Evolutionary conservation across 345 rosid species (phyloP), one percentile per base, ranked within the genome.

Genomic region (Cochlearia excelsa): DNA sequence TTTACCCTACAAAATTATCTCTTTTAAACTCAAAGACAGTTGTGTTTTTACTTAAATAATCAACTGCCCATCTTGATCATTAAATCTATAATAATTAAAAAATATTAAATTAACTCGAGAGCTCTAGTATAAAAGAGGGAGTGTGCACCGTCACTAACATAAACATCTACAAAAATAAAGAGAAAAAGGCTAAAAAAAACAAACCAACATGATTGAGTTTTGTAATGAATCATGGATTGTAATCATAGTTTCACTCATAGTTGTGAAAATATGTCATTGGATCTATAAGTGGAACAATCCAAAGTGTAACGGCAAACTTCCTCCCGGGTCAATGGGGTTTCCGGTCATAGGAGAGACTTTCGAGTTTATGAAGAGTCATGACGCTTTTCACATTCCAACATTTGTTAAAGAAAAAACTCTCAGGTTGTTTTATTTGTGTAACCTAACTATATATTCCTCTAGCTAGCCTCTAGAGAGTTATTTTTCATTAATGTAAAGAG

Each of bases 201-300:
- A 16, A 16, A 16, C 23, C 23, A 16, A 58, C 11, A 58, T 58
- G 63, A 9, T 23, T 23, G 53, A 34, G 44, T 9, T 26, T 35
- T 35, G 23, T 16, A 16, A 46, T 27, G 33, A 46, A 4, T 59
- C 34, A 7, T 59, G 31, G 6, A 6, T 4, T 26, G 30, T 59
- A 10, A 16, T 16, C 23, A 9, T 59, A 34, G 52, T 46, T 26
- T 46, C 63, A 46, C 53, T 59, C 34, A 2, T 46, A 6, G 53
- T 59, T 2, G 7, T 59, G 23, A 59, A 59, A 44, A 26, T 59
- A 6, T 59, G 9, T 35, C 38, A 6, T 0, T 61, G 39, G 55
- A 10, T 48, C 28, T 37, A 61, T 28, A 5, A 7, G 30, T 61
- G 55, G 65, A 49, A 5, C 1, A 60, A 60, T 38, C 65, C 54